Conservation (phyloP, 495 filamentous ascomycete species). For the Penicillium roqueforti region DNA sequence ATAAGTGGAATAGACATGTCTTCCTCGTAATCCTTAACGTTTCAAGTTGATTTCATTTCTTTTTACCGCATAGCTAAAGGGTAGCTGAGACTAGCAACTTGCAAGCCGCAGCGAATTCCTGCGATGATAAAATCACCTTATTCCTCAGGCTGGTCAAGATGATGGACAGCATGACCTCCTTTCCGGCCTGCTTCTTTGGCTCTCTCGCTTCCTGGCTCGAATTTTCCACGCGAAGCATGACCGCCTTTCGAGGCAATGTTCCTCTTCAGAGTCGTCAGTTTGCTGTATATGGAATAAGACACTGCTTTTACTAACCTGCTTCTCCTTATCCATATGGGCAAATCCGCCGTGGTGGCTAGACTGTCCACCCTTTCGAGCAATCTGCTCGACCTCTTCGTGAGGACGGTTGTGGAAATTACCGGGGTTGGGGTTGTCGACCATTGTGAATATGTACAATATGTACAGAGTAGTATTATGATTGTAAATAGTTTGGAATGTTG, state of each 20-base stretch:
- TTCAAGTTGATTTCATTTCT: too few species aligned
- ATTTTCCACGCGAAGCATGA: conserved; percentile 44
- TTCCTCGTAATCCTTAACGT: too few species aligned
- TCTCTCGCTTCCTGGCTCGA: conserved; percentile 42
- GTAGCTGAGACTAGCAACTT: too few species aligned
- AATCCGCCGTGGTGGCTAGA: conserved; percentile 36
- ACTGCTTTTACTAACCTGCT: conserved; percentile 30
- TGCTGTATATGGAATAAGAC: too few species aligned
- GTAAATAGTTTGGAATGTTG: too few species aligned
- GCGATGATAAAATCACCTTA: neutral
- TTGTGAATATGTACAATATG: neutral
- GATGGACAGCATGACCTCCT: conserved; percentile 25
- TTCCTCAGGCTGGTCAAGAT: conserved; percentile 5
- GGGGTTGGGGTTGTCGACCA: conserved; percentile 43
- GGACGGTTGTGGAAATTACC: conserved; percentile 63
- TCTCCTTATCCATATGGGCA: conserved; percentile 36
- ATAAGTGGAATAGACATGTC: too few species aligned
- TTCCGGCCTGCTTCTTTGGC: conserved; percentile 48
- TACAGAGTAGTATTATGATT: too few species aligned
- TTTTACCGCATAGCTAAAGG: too few species aligned
- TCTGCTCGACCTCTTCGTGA: conserved; percentile 52
- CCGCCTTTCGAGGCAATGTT: conserved; percentile 52
- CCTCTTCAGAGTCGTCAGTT: conserved; percentile 11
- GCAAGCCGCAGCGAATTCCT: too few species aligned
- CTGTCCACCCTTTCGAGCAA: conserved; percentile 51